These are phyloP conservation scores for Actinomortierella ambigua DNA, from an alignment of 371 early-diverging fungal species.

Conservation along the genomic window DNA sequence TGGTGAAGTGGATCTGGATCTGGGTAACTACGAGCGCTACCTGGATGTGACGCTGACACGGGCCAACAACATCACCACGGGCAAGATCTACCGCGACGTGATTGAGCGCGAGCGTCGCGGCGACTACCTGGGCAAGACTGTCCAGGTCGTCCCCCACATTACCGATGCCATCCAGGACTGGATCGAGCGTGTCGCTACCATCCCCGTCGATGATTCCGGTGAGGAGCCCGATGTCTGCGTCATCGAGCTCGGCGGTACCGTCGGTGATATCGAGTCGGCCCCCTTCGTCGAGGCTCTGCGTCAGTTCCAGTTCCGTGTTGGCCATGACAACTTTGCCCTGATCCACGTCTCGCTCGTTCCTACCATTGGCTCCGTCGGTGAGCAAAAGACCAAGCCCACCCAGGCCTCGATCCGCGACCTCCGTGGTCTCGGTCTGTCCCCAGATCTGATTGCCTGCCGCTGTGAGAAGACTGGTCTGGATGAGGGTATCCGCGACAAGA, in stretches of 20 bases:
- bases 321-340: constrained; percentile 95
- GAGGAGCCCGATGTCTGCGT: constrained; percentile 97
- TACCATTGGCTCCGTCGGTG: constrained; percentile 96
- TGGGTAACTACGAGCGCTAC: constrained; percentile 99
- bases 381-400: constrained; percentile 99
- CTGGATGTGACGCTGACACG: constrained; percentile 91
- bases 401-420: constrained; percentile 96
- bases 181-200: constrained; percentile 91
- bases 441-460: constrained; percentile 98
- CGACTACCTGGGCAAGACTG: constrained; percentile 98
- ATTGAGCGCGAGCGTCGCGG: constrained; percentile 96
- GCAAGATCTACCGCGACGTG: constrained; percentile 96
- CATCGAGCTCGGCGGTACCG: constrained; percentile 99
- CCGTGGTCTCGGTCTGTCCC: constrained; percentile 94
- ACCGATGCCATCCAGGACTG: constrained; percentile 98
- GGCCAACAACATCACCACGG: constrained; percentile 99
- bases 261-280: constrained; percentile 99
- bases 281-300: constrained; percentile 99
- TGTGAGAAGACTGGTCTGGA: constrained; percentile 78
- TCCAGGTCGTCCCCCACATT: constrained; percentile 98
- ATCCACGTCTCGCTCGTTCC: constrained; percentile 98
- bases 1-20: constrained; percentile 98
- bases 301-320: constrained; percentile 98
- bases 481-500: constrained; percentile 85
- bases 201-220: constrained; percentile 86